phyloP scores from a whole-genome alignment of 106 monocot genomes.

The Dioscorea zingiberensis region DNA sequence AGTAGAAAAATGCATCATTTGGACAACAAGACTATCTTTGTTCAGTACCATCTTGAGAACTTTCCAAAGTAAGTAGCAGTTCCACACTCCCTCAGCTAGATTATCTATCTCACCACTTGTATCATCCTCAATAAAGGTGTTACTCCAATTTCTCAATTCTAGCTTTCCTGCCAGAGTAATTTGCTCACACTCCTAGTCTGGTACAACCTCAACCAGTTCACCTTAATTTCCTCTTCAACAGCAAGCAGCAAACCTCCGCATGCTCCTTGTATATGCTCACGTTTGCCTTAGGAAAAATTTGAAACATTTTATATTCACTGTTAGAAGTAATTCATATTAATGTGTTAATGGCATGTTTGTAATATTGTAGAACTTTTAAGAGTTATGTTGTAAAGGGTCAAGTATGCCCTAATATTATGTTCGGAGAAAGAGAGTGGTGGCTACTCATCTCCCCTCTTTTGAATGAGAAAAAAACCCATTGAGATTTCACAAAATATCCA shows the following conservation, averaged over 20 bases:
- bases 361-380: too few species aligned
- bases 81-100: slow-evolving; percentile 47
- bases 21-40: too few species aligned
- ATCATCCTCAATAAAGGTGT: slow-evolving; percentile 16
- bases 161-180: slow-evolving; percentile 17
- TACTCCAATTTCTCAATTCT: slow-evolving; percentile 2
- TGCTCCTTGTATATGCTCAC: slow-evolving; percentile 17
- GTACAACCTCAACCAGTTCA: neutral
- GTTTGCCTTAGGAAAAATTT: slow-evolving; percentile 26
- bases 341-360: too few species aligned
- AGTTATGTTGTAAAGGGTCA: too few species aligned
- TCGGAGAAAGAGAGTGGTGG: too few species aligned
- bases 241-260: slow-evolving; percentile 18
- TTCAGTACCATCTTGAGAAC: slow-evolving; percentile 36
- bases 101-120: slow-evolving; percentile 23
- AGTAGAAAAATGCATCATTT: neutral
- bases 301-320: slow-evolving; percentile 11
- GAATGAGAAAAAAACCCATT: too few species aligned
- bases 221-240: slow-evolving; percentile 11
- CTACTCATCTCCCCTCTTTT: too few species aligned
- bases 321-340: too few species aligned
- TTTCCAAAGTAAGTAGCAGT: slow-evolving; percentile 51
- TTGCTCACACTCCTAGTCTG: slow-evolving; percentile 6
- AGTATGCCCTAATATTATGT: too few species aligned
- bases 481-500: too few species aligned